Conservation (phyloP, 2,329 filamentous ascomycete genomes). For the Botrytis pseudocinerea region DNA sequence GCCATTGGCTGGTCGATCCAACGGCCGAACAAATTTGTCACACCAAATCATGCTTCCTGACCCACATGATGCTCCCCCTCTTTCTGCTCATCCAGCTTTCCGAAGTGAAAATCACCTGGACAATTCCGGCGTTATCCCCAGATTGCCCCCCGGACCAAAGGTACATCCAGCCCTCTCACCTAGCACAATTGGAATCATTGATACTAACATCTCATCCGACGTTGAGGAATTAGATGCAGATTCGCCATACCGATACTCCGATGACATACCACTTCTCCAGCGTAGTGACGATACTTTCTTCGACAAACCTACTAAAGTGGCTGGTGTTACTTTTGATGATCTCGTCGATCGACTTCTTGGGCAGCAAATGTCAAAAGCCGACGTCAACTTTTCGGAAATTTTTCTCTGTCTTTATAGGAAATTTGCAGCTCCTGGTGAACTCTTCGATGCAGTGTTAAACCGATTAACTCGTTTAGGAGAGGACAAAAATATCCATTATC, state of each 20-base stretch:
- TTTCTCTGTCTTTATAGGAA: slow-evolving; percentile 94
- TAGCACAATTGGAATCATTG: slow-evolving; percentile 27
- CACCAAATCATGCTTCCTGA: slow-evolving; percentile 37
- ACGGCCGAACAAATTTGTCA: slow-evolving; percentile 39
- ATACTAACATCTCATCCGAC: slow-evolving; percentile 37
- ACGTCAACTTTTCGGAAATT: slow-evolving; percentile 82
- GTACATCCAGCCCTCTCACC: slow-evolving; percentile 32
- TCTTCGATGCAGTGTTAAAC: slow-evolving; percentile 76
- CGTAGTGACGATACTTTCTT: slow-evolving; percentile 64
- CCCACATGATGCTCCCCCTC: slow-evolving; percentile 37
- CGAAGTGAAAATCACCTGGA: slow-evolving; percentile 34
- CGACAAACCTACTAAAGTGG: slow-evolving; percentile 52
- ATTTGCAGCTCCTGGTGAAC: slow-evolving; percentile 77
- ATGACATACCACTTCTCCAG: slow-evolving; percentile 67
- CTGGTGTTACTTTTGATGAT: slow-evolving; percentile 64
- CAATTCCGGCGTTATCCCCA: slow-evolving; percentile 29
- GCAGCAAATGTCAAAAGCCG: slow-evolving; percentile 79
- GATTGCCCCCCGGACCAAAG: slow-evolving; percentile 24
- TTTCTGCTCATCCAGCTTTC: slow-evolving; percentile 40
- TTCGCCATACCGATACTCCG: slow-evolving; percentile 65
- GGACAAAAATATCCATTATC: slow-evolving; percentile 65
- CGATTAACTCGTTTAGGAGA: slow-evolving; percentile 71
- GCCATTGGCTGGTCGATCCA: slow-evolving; percentile 42
- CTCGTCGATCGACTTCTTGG: slow-evolving; percentile 84
- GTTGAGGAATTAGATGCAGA: slow-evolving; percentile 69